phyloP scores from a whole-genome alignment of 2,329 filamentous ascomycete genomes.

The Fusarium clavum region DNA sequence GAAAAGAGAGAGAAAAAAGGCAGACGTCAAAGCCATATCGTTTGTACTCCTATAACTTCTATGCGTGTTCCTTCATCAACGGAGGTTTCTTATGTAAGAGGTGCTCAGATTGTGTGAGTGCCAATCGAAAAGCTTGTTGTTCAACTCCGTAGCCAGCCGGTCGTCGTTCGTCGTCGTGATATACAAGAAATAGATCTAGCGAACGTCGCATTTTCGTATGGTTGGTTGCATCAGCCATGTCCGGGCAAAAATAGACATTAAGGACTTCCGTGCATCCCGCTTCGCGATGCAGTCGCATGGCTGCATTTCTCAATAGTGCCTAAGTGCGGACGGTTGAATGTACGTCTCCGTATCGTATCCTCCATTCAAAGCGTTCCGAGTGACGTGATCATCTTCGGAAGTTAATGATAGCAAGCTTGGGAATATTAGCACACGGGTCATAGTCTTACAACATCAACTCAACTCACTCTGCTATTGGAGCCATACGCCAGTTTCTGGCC shows the following conservation, averaged over 20 bases:
- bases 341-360: slow-evolving; percentile 6
- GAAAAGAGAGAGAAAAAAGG: slow-evolving; percentile 18
- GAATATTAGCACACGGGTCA: slow-evolving; percentile 22
- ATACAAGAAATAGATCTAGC: slow-evolving; percentile 42
- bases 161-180: slow-evolving; percentile 42
- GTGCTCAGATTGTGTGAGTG: slow-evolving; percentile 34
- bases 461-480: slow-evolving; percentile 70
- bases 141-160: slow-evolving; percentile 37
- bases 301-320: slow-evolving; percentile 10
- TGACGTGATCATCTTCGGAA: slow-evolving; percentile 55
- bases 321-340: not conserved
- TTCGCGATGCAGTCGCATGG: slow-evolving; percentile 12
- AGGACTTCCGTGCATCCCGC: slow-evolving; percentile 13
- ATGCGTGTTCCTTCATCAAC: slow-evolving; percentile 44
- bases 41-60: slow-evolving; percentile 47
- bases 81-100: slow-evolving; percentile 39
- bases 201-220: slow-evolving; percentile 8
- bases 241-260: slow-evolving; percentile 38
- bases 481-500: slow-evolving; percentile 73
- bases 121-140: slow-evolving; percentile 32
- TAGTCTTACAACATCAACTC: too few species aligned
- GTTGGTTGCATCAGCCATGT: slow-evolving; percentile 8
- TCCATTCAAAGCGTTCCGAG: not conserved
- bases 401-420: slow-evolving; percentile 63
- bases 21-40: slow-evolving; percentile 30